phyloP scores from a whole-genome alignment of 2,329 filamentous ascomycete species.

The Xylaria sp. region DNA sequence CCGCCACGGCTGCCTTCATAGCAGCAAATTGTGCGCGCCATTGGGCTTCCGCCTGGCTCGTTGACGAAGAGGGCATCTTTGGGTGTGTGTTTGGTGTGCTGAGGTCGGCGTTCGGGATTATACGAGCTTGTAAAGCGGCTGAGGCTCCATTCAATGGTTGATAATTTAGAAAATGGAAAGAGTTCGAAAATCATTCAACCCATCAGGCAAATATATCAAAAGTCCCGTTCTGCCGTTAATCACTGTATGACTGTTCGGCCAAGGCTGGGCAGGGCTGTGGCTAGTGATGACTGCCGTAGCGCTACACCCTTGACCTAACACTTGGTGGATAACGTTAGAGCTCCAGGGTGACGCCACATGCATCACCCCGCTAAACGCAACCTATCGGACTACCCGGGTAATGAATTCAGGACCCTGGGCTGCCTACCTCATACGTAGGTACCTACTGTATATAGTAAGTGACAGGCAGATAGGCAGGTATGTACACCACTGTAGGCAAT shows the following conservation, averaged over 20 bases:
- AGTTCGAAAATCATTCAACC: neutral
- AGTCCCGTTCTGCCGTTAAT: neutral
- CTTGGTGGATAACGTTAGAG: too few species aligned
- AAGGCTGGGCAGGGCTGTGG: neutral
- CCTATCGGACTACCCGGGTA: neutral
- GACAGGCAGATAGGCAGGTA: neutral
- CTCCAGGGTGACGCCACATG: too few species aligned
- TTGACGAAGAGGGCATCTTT: constrained; percentile 28
- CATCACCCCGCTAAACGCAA: neutral
- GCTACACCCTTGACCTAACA: too few species aligned
- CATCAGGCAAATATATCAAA: neutral
- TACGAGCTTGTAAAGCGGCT: neutral
- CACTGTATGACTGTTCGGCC: constrained; percentile 20
- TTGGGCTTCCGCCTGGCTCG: constrained; percentile 54
- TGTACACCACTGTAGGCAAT: neutral
- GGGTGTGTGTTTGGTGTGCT: neutral
- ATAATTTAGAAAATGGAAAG: neutral
- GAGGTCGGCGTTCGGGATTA: neutral
- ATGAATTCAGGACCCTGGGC: too few species aligned
- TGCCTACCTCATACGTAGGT: neutral
- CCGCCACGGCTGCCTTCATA: constrained; percentile 84
- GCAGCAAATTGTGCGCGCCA: constrained; percentile 85
- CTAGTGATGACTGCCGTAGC: neutral
- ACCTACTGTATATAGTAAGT: neutral
- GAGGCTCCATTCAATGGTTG: neutral